A percentile compares a stretch with the other conserved stretches of the same genome.
Evolutionary conservation across 768 basidiomycete genomes (phyloP).

Genomic region (Rhodotorula toruloides): DNA sequence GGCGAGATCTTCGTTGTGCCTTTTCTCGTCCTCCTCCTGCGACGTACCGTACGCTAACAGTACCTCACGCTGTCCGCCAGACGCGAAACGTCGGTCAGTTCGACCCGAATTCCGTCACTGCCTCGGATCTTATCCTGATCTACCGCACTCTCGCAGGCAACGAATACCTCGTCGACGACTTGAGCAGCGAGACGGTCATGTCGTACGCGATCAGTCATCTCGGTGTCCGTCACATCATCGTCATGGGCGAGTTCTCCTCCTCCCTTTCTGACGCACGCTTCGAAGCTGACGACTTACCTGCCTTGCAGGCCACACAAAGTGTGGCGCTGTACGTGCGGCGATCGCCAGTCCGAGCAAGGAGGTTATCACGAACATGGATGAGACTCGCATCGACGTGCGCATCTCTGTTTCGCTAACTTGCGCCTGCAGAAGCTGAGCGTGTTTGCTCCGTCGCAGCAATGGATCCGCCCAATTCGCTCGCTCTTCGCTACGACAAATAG

Average conservation of each 20-base stretch:
- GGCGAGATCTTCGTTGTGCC: conserved; percentile 29
- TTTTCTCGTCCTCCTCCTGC: not conserved
- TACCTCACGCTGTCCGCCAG: not conserved
- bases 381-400: conserved; percentile 21
- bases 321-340: conserved; percentile 24
- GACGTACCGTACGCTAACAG: not conserved
- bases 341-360: conserved; percentile 4
- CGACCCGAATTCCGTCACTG: not conserved
- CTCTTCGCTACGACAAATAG: conserved; percentile 8
- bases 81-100: conserved; percentile 26
- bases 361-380: conserved; percentile 10
- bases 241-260: conserved; percentile 1
- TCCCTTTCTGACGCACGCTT: not conserved
- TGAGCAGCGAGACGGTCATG: conserved; percentile 24
- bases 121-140: not conserved
- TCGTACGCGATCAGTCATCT: conserved; percentile 22
- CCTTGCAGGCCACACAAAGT: conserved; percentile 8
- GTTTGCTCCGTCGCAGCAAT: conserved; percentile 1
- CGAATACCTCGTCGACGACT: conserved; percentile 22
- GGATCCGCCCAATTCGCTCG: conserved; percentile 24
- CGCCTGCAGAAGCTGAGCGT: not conserved
- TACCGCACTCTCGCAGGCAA: not conserved
- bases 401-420: not conserved
- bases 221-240: conserved; percentile 20
- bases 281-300: not conserved